Evolutionary conservation across 2,329 filamentous ascomycete genomes (phyloP).

Genomic region (Curvularia sp.): DNA sequence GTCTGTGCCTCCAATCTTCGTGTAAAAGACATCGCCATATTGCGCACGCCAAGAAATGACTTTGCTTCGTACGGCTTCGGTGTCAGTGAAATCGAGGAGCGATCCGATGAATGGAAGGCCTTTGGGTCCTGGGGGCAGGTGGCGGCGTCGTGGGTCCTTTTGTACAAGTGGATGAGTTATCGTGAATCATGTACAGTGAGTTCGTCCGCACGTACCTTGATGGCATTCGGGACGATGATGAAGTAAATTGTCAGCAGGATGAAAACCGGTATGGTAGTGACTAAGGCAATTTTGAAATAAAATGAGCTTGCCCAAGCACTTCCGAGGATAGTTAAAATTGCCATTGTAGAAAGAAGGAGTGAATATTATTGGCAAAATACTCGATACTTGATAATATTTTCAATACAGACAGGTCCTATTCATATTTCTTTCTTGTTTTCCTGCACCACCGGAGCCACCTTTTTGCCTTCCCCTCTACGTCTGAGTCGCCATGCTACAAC

Average conservation of each 20-base stretch:
- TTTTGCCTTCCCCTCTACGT: not conserved
- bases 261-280: slow-evolving; percentile 27
- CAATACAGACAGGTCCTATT: not conserved
- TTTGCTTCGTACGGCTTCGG: slow-evolving; percentile 42
- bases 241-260: slow-evolving; percentile 37
- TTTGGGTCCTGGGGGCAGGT: slow-evolving; percentile 7
- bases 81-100: slow-evolving; percentile 48
- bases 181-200: not conserved
- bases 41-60: slow-evolving; percentile 45
- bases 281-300: slow-evolving; percentile 22
- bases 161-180: not conserved
- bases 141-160: slow-evolving; percentile 33
- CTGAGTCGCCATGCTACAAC: not conserved
- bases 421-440: not conserved
- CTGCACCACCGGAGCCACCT: too few species aligned
- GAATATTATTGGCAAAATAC: not conserved
- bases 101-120: slow-evolving; percentile 53
- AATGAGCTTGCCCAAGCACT: slow-evolving; percentile 6
- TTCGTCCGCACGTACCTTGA: slow-evolving; percentile 39
- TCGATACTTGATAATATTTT: too few species aligned
- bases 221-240: slow-evolving; percentile 38
- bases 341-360: slow-evolving; percentile 12
- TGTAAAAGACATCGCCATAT: slow-evolving; percentile 52
- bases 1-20: slow-evolving; percentile 51
- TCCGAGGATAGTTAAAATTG: slow-evolving; percentile 15